These are phyloP conservation scores for Nicotiana attenuata DNA, from an alignment of 257 asterid genomes.

Conservation along the genomic window DNA sequence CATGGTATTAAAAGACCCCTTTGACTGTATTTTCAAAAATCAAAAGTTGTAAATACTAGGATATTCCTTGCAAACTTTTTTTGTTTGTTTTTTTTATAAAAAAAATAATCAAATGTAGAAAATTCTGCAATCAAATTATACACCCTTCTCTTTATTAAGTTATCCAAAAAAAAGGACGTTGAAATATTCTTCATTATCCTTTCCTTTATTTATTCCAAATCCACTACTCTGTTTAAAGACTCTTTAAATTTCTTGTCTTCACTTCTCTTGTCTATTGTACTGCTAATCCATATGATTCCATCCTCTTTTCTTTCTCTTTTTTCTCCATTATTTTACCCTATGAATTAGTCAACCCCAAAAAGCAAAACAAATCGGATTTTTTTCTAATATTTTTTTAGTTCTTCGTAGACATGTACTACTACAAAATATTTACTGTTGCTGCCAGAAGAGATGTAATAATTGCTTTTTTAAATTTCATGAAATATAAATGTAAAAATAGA, in stretches of 20 bases:
- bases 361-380: not conserved
- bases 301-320: not conserved
- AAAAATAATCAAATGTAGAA: not conserved
- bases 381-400: too few relatives aligned
- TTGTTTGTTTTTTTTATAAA: too few relatives aligned
- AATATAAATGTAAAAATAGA: not conserved
- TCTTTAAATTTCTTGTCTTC: conserved; percentile 40
- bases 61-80: not conserved
- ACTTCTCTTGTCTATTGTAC: conserved; percentile 16
- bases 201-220: conserved; percentile 47
- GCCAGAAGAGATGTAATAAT: not conserved
- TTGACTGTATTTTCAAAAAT: not conserved
- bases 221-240: conserved; percentile 27
- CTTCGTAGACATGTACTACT: not conserved
- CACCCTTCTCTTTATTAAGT: not conserved
- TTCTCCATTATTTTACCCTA: not conserved
- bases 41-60: not conserved
- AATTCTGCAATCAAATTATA: not conserved
- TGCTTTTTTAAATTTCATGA: not conserved
- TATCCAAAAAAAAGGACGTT: conserved; percentile 28
- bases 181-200: conserved; percentile 43
- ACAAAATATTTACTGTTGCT: not conserved
- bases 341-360: not conserved
- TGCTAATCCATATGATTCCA: not conserved
- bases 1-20: not conserved